These are phyloP conservation scores for Przewalskia tangutica DNA, from an alignment of 257 asterid genomes.

Conservation along the genomic window DNA sequence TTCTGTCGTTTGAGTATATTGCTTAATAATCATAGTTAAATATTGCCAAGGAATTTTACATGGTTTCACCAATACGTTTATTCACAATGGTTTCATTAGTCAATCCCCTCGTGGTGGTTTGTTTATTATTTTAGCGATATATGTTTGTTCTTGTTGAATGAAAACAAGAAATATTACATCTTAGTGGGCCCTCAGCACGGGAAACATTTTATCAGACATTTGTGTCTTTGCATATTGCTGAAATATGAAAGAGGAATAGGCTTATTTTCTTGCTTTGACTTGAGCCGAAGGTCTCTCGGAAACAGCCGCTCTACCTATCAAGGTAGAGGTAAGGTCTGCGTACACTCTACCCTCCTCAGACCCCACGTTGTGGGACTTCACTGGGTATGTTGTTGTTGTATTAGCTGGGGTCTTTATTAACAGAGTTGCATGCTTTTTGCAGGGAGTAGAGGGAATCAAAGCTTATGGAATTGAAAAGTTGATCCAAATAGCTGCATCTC, in stretches of 20 bases:
- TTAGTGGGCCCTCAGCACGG: background rate
- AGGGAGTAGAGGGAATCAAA: constrained; percentile 76
- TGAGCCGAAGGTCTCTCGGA: no score
- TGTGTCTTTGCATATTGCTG: background rate
- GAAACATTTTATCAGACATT: background rate
- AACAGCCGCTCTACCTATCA: no score
- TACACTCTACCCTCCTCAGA: no score
- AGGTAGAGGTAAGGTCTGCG: no score
- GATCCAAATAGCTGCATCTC: constrained; percentile 74
- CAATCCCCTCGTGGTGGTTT: background rate
- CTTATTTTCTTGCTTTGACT: no score
- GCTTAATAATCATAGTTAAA: background rate
- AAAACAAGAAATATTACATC: background rate
- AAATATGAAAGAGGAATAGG: background rate
- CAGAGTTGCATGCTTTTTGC: constrained; percentile 3
- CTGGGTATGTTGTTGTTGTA: no score
- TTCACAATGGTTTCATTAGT: background rate
- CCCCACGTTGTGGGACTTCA: no score
- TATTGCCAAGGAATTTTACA: background rate
- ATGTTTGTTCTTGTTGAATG: background rate
- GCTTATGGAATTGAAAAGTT: constrained; percentile 71
- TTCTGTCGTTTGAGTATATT: background rate
- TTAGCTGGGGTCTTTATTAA: background rate
- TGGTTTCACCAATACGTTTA: background rate
- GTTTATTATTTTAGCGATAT: background rate